These are phyloP conservation scores for Meira nashicola DNA, from an alignment of 1,284 basidiomycete genomes.

Conservation along the genomic window DNA sequence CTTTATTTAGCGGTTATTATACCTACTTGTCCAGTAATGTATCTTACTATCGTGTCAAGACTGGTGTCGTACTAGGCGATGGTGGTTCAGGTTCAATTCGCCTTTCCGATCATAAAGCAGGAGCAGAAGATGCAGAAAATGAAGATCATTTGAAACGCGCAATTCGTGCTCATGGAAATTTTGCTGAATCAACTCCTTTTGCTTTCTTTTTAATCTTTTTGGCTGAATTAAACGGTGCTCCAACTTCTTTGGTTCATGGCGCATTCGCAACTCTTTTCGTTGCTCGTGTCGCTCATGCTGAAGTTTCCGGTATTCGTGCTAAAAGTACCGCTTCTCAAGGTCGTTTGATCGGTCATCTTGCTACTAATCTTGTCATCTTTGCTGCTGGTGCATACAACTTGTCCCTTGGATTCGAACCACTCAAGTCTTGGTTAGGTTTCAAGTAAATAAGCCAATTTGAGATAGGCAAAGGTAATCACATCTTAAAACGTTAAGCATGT, in stretches of 20 bases:
- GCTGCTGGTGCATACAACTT: slow-evolving; percentile 49
- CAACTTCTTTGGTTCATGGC: slow-evolving; percentile 48
- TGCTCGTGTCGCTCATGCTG: slow-evolving; percentile 40
- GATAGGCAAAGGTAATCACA: too few species aligned
- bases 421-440: slow-evolving; percentile 50
- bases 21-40: slow-evolving; percentile 43
- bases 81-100: slow-evolving; percentile 23
- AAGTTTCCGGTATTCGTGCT: slow-evolving; percentile 25
- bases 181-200: slow-evolving; percentile 44
- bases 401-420: slow-evolving; percentile 50
- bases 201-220: slow-evolving; percentile 51
- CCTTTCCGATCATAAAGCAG: slow-evolving; percentile 15
- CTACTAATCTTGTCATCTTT: slow-evolving; percentile 35
- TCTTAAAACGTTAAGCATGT: too few species aligned
- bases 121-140: slow-evolving; percentile 20
- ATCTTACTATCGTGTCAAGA: slow-evolving; percentile 31
- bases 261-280: slow-evolving; percentile 47
- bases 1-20: slow-evolving; percentile 41
- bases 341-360: slow-evolving; percentile 33
- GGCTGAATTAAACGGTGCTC: slow-evolving; percentile 52
- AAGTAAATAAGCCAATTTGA: slow-evolving; percentile 31
- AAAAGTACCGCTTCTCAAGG: slow-evolving; percentile 17
- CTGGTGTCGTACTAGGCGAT: slow-evolving; percentile 36
- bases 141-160: slow-evolving; percentile 35
- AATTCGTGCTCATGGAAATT: slow-evolving; percentile 49